Evolutionary conservation across 2,329 filamentous ascomycete species (phyloP).

Genomic region (Sarocladium kiliense): DNA sequence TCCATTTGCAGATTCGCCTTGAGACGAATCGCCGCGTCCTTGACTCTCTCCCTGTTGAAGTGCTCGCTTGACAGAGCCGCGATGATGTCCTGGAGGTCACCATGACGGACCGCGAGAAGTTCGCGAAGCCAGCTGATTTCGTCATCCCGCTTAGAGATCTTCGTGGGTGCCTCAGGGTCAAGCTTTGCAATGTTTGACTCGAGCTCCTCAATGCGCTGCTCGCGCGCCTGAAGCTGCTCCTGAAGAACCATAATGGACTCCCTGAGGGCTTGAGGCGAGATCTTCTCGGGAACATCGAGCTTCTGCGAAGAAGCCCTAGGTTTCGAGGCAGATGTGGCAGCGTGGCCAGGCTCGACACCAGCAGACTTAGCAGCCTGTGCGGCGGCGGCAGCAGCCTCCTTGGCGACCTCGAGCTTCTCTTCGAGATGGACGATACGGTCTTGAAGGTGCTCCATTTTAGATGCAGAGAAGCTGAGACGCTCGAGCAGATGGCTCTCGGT

Average conservation of each 20-base stretch:
- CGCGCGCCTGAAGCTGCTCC: constrained; percentile 92
- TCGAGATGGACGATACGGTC: constrained; percentile 81
- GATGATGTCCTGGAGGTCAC: constrained; percentile 91
- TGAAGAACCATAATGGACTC: constrained; percentile 96
- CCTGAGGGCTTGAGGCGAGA: constrained; percentile 88
- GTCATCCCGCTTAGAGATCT: constrained; percentile 86
- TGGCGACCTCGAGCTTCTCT: constrained; percentile 85
- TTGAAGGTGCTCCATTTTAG: constrained; percentile 79
- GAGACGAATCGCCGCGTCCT: constrained; percentile 87
- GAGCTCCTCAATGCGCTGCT: constrained; percentile 82
- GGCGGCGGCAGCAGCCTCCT: constrained; percentile 79
- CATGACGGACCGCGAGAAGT: constrained; percentile 81
- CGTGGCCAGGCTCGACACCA: constrained; percentile 31
- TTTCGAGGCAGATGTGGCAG: constrained; percentile 17
- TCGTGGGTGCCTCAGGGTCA: constrained; percentile 72
- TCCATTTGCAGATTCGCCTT: constrained; percentile 97
- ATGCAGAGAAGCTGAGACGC: constrained; percentile 73
- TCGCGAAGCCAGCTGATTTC: constrained; percentile 95
- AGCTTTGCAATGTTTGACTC: constrained; percentile 64
- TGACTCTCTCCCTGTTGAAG: constrained; percentile 74
- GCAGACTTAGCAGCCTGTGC: constrained; percentile 66
- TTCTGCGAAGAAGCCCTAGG: constrained; percentile 24
- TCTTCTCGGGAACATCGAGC: constrained; percentile 67
- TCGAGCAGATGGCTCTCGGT: constrained; percentile 76
- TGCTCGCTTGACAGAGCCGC: constrained; percentile 66